Evolutionary conservation across 1,139 yeast species (phyloP).

Genomic region (Debaryomyces sp.): DNA sequence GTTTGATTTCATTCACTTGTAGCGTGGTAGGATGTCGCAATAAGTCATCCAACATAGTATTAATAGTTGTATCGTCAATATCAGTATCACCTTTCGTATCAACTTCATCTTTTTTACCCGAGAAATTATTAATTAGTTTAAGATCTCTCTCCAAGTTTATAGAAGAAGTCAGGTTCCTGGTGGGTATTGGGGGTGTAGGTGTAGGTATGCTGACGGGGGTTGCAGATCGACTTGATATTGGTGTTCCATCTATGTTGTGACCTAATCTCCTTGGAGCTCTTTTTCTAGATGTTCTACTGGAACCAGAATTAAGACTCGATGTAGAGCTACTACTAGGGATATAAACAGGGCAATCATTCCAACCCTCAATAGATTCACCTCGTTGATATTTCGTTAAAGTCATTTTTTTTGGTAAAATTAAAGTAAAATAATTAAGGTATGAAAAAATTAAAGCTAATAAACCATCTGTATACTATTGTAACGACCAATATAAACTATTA

Average conservation of each 20-base stretch:
- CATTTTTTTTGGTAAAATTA: slow-evolving; percentile 18
- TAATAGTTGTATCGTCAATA: slow-evolving; percentile 4
- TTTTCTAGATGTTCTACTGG: slow-evolving; percentile 10
- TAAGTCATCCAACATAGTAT: background rate
- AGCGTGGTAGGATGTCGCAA: slow-evolving; percentile 3
- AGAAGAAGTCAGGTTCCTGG: slow-evolving; percentile 3
- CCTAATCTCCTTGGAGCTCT: slow-evolving; percentile 13
- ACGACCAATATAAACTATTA: background rate
- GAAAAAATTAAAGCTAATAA: background rate
- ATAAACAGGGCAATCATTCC: slow-evolving; percentile 49
- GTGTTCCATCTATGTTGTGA: slow-evolving; percentile 6
- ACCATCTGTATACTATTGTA: background rate
- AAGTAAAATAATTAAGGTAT: background rate
- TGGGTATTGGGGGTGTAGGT: background rate
- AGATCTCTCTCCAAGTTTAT: slow-evolving; percentile 1
- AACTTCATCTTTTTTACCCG: background rate
- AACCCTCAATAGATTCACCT: slow-evolving; percentile 47
- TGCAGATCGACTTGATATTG: background rate
- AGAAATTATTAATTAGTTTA: background rate
- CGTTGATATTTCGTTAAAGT: slow-evolving; percentile 41
- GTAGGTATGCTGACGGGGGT: slow-evolving; percentile 1
- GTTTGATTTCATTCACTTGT: slow-evolving; percentile 3
- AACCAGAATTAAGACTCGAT: slow-evolving; percentile 4
- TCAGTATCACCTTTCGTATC: background rate
- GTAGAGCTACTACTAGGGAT: slow-evolving; percentile 10